These are phyloP conservation scores for Leishmania amazonensis DNA, from an alignment of 208 protist species.

Conservation along the genomic window DNA sequence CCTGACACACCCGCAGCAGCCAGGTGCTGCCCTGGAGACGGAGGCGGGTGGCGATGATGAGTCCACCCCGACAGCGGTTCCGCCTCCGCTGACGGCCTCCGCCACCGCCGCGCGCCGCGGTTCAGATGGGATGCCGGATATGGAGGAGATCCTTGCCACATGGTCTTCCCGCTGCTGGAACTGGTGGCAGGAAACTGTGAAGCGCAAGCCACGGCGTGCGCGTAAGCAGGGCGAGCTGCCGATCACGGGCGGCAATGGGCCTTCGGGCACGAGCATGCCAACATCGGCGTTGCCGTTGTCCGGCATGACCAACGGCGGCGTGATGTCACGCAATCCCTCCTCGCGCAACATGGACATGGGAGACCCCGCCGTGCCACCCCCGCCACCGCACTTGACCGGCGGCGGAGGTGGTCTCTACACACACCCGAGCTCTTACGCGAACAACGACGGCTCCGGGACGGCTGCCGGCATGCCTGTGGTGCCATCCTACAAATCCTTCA, in stretches of 20 bases:
- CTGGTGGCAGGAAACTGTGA: conserved; percentile 43
- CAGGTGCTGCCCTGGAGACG: conserved; percentile 15
- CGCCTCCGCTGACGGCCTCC: background rate
- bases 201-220: conserved; percentile 35
- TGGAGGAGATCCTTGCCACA: conserved; percentile 25
- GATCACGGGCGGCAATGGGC: background rate
- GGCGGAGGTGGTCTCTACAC: conserved; percentile 17
- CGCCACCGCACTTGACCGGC: conserved; percentile 20
- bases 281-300: conserved; percentile 23
- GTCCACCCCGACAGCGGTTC: background rate
- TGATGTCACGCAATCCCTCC: conserved; percentile 18
- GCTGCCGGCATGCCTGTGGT: conserved; percentile 21
- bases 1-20: conserved; percentile 26
- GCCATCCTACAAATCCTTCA: conserved; percentile 36
- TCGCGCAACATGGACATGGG: conserved; percentile 23
- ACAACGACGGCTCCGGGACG: conserved; percentile 7
- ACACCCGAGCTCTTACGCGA: conserved; percentile 19
- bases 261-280: conserved; percentile 3
- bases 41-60: conserved; percentile 25
- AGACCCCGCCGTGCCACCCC: background rate
- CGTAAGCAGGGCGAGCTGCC: conserved; percentile 32
- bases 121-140: conserved; percentile 14
- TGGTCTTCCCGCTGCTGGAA: conserved; percentile 38
- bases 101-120: conserved; percentile 19
- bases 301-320: conserved; percentile 7